Base-by-base conservation (phyloP, 352 stramenopile species). In the Phytophthora fragariae region DNA sequence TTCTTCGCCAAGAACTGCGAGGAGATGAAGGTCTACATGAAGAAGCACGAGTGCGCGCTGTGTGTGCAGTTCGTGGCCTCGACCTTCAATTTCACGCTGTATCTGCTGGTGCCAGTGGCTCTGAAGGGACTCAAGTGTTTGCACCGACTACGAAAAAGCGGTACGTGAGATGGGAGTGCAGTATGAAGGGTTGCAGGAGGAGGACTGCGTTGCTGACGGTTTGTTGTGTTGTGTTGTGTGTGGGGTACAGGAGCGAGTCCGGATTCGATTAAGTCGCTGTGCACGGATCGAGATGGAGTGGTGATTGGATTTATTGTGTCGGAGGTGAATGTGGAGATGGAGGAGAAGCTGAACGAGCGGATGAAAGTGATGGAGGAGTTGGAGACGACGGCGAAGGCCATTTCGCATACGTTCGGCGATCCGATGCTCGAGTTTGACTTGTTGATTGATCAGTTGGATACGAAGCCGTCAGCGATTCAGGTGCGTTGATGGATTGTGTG, bases 1-100 rank as follows among this genome's bases (percentile, higher is more conserved):
- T 96, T 96, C 73, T 86, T 93, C 37, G 86, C 87, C 44, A 96
- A 96, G 68, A 86, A 94, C 72, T 81, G 83, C 62, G 85, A 93
- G 54, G 88, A 96, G 52, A 90, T 96, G 76, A 93, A 95, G 54
- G 79, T 90, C 15, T 96, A 96, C 82, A 94, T 96, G 88, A 91
- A 91, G 69, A 91, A 92, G 67, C 84, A 96, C 77, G 85, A 91
- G 71, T 95, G 89, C 64, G 84, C 89, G 46, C 78, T 94, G 19
- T 96, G 89, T 62, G 89, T 93, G 55, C 89, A 90, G 73, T 96
- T 96, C 70, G 72, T 85, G 41, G 88, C 88, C 33, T 85, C 84
- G 35, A 94, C 87, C 8, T 96, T 90, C 80, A 94, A 91, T 70
- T 95, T 92, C 60, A 96, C 89, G 79, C 79, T 96, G 35, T 95